Percentiles rank a stretch among this genome's conserved stretches.
These are phyloP conservation scores for Tricholoma matsutake DNA, from an alignment of 768 basidiomycete genomes.

Conservation along the genomic window DNA sequence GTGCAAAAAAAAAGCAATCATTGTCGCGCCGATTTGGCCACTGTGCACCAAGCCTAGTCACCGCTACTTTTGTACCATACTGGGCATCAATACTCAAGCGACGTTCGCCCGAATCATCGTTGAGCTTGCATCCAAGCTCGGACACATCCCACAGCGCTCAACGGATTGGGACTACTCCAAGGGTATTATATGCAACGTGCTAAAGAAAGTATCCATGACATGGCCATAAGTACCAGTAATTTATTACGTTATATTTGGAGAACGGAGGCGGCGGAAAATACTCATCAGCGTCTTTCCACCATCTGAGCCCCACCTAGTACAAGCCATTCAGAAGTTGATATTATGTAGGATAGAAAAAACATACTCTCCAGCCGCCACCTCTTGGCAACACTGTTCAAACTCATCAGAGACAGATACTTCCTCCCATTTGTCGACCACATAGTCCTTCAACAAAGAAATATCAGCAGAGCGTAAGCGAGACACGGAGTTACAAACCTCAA, in stretches of 20 bases:
- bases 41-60: too few relatives aligned
- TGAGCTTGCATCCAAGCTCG: too few relatives aligned
- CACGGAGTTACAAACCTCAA: conserved; percentile 46
- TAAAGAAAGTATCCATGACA: too few relatives aligned
- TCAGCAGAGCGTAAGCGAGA: conserved; percentile 6
- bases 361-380: conserved; percentile 73
- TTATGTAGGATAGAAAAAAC: conserved; percentile 20
- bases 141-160: too few relatives aligned
- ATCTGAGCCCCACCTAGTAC: conserved; percentile 62
- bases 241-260: conserved; percentile 38
- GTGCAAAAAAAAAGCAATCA: too few relatives aligned
- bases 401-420: conserved; percentile 60
- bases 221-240: not conserved
- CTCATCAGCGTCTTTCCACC: conserved; percentile 68
- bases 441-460: conserved; percentile 45
- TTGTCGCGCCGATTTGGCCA: too few relatives aligned
- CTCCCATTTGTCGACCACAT: conserved; percentile 74
- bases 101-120: too few relatives aligned
- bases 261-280: conserved; percentile 64
- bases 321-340: conserved; percentile 1
- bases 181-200: too few relatives aligned
- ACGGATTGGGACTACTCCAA: too few relatives aligned
- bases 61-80: too few relatives aligned
- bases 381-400: conserved; percentile 68
- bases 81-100: too few relatives aligned